Evolutionary conservation across 2,329 filamentous ascomycete genomes (phyloP).

Genomic region (Ophiostoma sp.): DNA sequence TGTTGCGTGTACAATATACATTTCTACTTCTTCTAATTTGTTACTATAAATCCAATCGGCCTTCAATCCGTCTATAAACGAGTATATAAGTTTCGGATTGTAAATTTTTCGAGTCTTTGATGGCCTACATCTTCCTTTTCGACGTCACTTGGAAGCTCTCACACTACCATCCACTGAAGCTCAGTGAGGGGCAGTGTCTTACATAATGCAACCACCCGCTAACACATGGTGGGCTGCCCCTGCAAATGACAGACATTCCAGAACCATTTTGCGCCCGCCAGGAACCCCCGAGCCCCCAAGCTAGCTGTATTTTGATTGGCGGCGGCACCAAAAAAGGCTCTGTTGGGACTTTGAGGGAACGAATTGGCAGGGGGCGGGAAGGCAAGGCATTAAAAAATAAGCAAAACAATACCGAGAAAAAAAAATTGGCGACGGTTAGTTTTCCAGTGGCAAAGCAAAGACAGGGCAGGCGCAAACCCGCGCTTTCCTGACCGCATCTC

Average conservation of each 20-base stretch:
- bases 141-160: neutral
- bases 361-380: neutral
- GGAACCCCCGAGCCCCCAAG: neutral
- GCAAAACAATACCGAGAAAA: slow-evolving; percentile 13
- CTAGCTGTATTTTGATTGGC: slow-evolving; percentile 16
- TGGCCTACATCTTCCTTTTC: neutral
- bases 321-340: neutral
- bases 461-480: neutral
- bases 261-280: slow-evolving; percentile 4
- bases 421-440: neutral
- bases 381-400: neutral
- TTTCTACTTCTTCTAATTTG: neutral
- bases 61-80: no score
- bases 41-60: neutral
- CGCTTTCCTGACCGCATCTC: slow-evolving; percentile 7
- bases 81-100: no score
- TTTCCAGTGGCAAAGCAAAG: neutral
- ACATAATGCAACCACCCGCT: neutral
- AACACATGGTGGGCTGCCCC: neutral
- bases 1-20: neutral
- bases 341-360: neutral
- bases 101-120: no score
- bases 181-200: slow-evolving; percentile 5
- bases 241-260: slow-evolving; percentile 10
- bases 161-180: neutral